phyloP scores from a whole-genome alignment of 106 monocot genomes.

The Dioscorea dumetorum region DNA sequence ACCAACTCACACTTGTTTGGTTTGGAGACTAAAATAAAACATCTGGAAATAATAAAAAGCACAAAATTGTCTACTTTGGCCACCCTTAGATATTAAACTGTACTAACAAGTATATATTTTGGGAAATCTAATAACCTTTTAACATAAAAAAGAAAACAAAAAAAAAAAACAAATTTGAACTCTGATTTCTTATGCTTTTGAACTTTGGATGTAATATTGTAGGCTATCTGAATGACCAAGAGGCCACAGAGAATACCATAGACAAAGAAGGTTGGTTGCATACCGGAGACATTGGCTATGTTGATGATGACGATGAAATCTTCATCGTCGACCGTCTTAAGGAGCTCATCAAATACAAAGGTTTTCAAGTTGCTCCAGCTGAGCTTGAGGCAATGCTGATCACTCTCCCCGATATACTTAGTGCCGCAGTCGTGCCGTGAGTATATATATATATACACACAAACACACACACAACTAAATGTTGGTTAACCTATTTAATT shows the following conservation, averaged over 20 bases:
- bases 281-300: conserved; percentile 78
- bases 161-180: too few species aligned
- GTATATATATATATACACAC: background rate
- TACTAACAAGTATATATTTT: too few species aligned
- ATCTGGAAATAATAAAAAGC: too few species aligned
- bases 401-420: conserved; percentile 33
- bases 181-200: too few species aligned
- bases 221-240: conserved; percentile 83
- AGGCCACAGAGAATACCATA: conserved; percentile 70
- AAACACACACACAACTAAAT: too few species aligned
- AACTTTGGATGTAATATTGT: background rate
- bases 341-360: conserved; percentile 90
- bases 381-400: conserved; percentile 66
- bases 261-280: conserved; percentile 87
- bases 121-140: too few species aligned
- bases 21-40: too few species aligned
- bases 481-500: background rate
- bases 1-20: too few species aligned
- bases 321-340: conserved; percentile 92
- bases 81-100: too few species aligned
- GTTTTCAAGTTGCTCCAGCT: conserved; percentile 60
- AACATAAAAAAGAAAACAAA: too few species aligned
- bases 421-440: conserved; percentile 57
- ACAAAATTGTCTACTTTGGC: too few species aligned
- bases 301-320: conserved; percentile 81